Base-by-base conservation (phyloP, 2,329 filamentous ascomycete genomes). In the Graphilbum ipis-grandicollis region DNA sequence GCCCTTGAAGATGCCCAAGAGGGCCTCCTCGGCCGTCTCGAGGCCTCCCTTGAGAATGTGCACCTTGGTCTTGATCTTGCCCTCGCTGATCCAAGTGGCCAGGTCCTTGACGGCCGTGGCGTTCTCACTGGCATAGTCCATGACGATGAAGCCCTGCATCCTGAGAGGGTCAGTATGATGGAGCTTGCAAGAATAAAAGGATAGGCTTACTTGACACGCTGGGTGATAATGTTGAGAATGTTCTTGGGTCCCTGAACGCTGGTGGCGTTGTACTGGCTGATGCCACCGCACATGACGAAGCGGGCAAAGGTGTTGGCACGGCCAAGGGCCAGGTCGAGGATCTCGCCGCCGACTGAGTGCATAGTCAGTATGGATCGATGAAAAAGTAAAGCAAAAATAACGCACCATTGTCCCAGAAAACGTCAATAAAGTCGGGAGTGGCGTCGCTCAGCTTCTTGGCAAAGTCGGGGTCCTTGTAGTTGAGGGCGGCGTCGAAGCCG, bases 131-230 rank as follows among this genome's bases (percentile, higher is more conserved):
- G 53, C 53, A 48, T 68, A 81, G 52, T 85, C 79, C 38, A 80
- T 69, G 39, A 79, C 67, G 43, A 85, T 75, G 55, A 85, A 84
- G 2, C 77, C 77, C 56, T 78, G 65, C 62, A 81, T 71, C 36
- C 45, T 47, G 34, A 8, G 14, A 21, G 19, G 35, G 21, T 9
- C 9, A 9, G 17, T 8, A 26, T 19, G 22, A n/a, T n/a, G n/a
- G n/a, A n/a, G n/a, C n/a, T n/a, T 21, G 10, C 5, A 9, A n/a
- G 8, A 12, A 31, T 17, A 7, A 17, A n/a, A 33, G 22, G 22
- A 14, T 31, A 68, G 56, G 68, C 57, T 54, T 62, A 64, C 33
- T 56, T 52, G 48, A 68, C 64, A 50, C 71, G 68, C 56, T 62
- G 46, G 6, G 40, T 33, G 8, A 47, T 43, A 19, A 56, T 44